Base-by-base conservation (phyloP, 1,284 basidiomycete species). In the Caloboletus firmus region DNA sequence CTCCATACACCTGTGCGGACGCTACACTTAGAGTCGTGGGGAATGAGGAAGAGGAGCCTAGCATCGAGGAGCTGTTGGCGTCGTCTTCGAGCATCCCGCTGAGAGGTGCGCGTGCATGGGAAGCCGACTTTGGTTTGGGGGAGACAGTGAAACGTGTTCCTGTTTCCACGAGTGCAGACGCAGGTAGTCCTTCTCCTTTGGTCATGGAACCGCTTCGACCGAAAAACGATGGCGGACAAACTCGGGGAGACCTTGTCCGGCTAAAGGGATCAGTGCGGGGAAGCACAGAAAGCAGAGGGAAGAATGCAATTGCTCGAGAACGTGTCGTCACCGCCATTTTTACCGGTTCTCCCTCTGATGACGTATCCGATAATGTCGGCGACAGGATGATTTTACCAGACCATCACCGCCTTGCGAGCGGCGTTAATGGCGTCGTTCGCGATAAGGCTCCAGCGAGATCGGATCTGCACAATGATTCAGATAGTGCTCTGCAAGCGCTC, bases 271-370 rank as follows among this genome's bases (percentile, higher is more conserved):
- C 49, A 0, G 11, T 9, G 35, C 53, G 51, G 11, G 45, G 50
- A 40, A 52, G 46, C 8, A 53, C 49, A 10, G 45, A 56, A 43
- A 50, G 44, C 45, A 45, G 26, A 37, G 41, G 46, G 20, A 63
- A 54, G 48, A 43, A 45, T 31, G 17, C 44, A 11, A 52, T 48
- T 28, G 35, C 24, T 28, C 60, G 54, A 46, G 57, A 56, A 15
- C 63, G 68, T 9, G 56, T 72, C 0, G 57, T 68, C 44, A 72
- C 69, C 8, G 70, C 68, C 34, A 70, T 72, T 31, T 68, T 68
- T n/a, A 68, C 67, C 0, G 68, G 63, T n/a, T 35, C 50, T 35
- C 32, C 24, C 4, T 20, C 63, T 0, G 42, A 50, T n/a, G 44
- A 45, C 11, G 32, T 11, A 30, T 22, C 41, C 30, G 32, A 49